Base-by-base conservation (phyloP, 176 grass and related monocot genomes). In the Aegilops bicornis region DNA sequence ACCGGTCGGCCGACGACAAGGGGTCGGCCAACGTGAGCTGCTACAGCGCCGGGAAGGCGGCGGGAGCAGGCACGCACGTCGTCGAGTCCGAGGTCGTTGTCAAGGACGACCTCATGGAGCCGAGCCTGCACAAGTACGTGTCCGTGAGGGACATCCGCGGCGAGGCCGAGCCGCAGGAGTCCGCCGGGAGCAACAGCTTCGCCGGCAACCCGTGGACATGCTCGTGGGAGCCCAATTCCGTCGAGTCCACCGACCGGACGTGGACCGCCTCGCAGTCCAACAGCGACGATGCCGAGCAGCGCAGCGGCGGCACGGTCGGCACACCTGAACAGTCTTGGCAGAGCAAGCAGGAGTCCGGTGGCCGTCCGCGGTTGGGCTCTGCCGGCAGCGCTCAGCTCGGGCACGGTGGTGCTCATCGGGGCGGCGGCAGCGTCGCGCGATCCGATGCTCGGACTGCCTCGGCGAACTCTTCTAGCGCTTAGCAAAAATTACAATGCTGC, bases 171-270 rank as follows among this genome's bases (percentile, higher is more conserved):
- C 93, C 90, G 7, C 91, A 92, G 81, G 96, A 98, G 61, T 94
- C 96, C 0, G 93, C 96, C 0, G 96, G 96, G 60, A 98, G 96
- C 90, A 98, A 98, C 81, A 96, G 90, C 86, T 89, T 98, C 48
- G 84, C 82, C 24, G 90, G 91, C 36, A 89, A 92, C 58, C 83
- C 87, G 20, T 95, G 89, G 91, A 85, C 91, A 35, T 89, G 85
- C 7, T 69, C 97, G 4, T 94, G 94, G 94, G 96, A 95, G 72
- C 91, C 90, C 33, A 92, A 78, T 16, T 98, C 96, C 2, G 87
- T 89, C 4, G 90, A 94, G 12, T 98, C 93, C 29, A 92, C 93
- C 1, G 90, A 91, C 58, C 88, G 86, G 80, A 83, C 89, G 65
- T 92, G 89, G 86, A 81, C 84, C 1, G 82, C 35, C 6, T 96